A percentile compares a stretch with the other conserved stretches of the same genome.
Evolutionary conservation across 2,329 filamentous ascomycete genomes (phyloP).

Genomic region (Ceratocystis huliohia): DNA sequence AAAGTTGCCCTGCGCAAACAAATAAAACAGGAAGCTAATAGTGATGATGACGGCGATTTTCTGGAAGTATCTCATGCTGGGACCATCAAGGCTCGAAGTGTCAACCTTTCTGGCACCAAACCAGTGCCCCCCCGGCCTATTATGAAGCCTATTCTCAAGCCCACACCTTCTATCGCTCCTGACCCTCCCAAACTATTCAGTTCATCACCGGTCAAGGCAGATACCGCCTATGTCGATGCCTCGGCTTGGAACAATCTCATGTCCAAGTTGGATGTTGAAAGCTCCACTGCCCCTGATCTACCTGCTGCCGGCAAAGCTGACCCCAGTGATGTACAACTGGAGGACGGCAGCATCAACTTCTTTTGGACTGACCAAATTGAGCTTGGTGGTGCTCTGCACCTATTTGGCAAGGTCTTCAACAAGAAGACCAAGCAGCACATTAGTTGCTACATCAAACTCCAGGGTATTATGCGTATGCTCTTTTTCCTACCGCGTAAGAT

Average conservation of each 20-base stretch:
- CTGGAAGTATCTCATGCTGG: constrained; percentile 78
- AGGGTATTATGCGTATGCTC: constrained; percentile 84
- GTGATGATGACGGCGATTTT: constrained; percentile 67
- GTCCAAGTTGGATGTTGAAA: constrained; percentile 72
- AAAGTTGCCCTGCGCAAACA: constrained; percentile 63
- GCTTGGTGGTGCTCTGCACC: constrained; percentile 75
- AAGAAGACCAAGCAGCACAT: constrained; percentile 66
- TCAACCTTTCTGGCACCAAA: constrained; percentile 75
- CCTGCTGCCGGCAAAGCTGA: constrained; percentile 67
- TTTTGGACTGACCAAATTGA: constrained; percentile 98
- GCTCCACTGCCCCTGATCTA: constrained; percentile 39
- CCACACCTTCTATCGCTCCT: constrained; percentile 41
- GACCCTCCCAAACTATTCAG: constrained; percentile 41
- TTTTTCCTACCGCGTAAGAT: constrained; percentile 77
- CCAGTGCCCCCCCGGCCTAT: constrained; percentile 42
- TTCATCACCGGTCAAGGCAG: constrained; percentile 15
- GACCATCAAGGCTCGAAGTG: constrained; percentile 52
- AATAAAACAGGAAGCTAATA: constrained; percentile 44
- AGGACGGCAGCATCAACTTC: constrained; percentile 81
- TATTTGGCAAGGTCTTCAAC: constrained; percentile 93
- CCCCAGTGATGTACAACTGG: constrained; percentile 75
- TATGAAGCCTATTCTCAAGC: constrained; percentile 50
- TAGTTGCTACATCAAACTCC: constrained; percentile 90
- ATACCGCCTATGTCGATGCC: constrained; percentile 46
- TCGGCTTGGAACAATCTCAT: constrained; percentile 82